Evolutionary conservation across 2,329 filamentous ascomycete genomes (phyloP).

Genomic region (Fusarium transvaalense): DNA sequence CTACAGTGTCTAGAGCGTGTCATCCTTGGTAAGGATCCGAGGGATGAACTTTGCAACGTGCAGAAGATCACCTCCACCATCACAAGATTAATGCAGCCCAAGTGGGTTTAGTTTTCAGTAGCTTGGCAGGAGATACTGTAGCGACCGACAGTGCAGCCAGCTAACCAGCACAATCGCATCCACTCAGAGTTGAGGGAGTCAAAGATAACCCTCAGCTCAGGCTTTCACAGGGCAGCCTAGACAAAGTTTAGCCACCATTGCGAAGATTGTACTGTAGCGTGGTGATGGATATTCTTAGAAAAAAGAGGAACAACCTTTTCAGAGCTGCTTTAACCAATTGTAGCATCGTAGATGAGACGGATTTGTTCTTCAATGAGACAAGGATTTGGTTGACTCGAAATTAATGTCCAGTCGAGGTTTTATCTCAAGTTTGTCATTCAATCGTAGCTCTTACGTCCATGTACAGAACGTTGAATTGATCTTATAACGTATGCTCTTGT

Average conservation of each 20-base stretch:
- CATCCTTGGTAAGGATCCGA: conserved; percentile 25
- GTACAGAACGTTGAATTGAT: background rate
- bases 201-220: conserved; percentile 21
- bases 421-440: background rate
- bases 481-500: background rate
- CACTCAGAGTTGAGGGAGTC: conserved; percentile 11
- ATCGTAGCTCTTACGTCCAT: background rate
- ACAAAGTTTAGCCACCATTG: conserved; percentile 30
- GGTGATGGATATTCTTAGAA: conserved; percentile 36
- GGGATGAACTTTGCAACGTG: conserved; percentile 11
- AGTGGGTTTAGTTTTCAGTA: conserved; percentile 25
- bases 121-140: background rate
- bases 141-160: conserved; percentile 5
- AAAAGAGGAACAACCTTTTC: conserved; percentile 1
- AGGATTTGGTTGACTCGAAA: background rate
- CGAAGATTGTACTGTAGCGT: conserved; percentile 19
- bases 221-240: conserved; percentile 32
- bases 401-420: background rate
- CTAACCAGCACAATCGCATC: conserved; percentile 13
- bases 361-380: background rate
- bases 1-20: conserved; percentile 12
- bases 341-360: background rate
- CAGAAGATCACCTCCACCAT: conserved; percentile 23
- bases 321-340: background rate
- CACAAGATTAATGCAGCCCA: conserved; percentile 30